Percentiles rank a stretch among this genome's conserved stretches.
Conservation (phyloP, 495 filamentous ascomycete species). For the Penicillium ochrochloron region DNA sequence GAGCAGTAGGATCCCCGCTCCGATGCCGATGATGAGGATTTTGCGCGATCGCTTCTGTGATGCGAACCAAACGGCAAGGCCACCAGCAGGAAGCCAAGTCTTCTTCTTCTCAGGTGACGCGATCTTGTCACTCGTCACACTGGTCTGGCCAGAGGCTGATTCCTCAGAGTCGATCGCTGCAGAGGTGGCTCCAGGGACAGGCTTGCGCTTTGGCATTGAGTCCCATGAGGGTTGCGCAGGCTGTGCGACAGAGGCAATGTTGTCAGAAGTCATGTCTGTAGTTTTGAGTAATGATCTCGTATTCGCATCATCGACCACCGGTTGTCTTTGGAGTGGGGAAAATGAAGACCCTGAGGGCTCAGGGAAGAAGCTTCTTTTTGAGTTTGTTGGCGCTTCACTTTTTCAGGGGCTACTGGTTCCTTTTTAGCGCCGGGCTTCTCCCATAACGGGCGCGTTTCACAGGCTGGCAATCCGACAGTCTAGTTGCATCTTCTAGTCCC, state of each 20-base stretch:
- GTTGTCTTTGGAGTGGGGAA: constrained; percentile 7
- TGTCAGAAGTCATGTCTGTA: background rate
- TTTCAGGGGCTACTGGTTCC: constrained; percentile 10
- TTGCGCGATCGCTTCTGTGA: constrained; percentile 29
- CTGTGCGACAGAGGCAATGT: constrained; percentile 6
- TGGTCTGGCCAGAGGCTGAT: background rate
- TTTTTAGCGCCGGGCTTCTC: background rate
- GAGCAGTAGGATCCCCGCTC: constrained; percentile 44
- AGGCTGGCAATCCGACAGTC: background rate
- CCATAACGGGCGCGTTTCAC: background rate
- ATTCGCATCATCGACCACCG: background rate
- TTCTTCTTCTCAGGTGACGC: background rate
- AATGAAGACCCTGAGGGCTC: background rate
- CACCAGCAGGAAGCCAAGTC: constrained; percentile 4
- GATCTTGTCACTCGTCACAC: background rate
- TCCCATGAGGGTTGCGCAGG: constrained; percentile 5
- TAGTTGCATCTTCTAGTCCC: background rate
- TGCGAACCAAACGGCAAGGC: background rate
- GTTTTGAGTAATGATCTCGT: background rate
- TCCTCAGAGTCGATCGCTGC: constrained; percentile 3
- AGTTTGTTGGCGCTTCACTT: background rate
- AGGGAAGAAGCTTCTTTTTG: constrained; percentile 12
- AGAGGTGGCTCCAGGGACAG: constrained; percentile 18
- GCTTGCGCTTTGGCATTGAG: constrained; percentile 34
- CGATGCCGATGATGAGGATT: constrained; percentile 28